Evolutionary conservation across 331 rosid species (phyloP).

Genomic region (Malus hybrid): DNA sequence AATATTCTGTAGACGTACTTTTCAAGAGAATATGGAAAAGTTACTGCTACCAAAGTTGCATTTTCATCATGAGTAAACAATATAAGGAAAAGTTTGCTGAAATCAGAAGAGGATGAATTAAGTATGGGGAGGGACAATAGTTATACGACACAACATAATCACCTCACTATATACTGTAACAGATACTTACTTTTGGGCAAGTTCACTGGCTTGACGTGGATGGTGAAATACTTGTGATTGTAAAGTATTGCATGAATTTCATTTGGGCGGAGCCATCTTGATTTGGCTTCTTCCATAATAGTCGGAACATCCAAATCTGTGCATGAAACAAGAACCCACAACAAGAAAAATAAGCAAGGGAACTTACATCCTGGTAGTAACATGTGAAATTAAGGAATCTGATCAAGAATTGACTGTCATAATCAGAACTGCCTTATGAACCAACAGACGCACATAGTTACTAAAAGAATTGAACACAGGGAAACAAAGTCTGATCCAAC

Average conservation of each 20-base stretch:
- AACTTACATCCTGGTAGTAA: background rate
- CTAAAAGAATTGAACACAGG: background rate
- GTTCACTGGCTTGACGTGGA: slow-evolving; percentile 80
- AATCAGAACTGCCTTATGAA: background rate
- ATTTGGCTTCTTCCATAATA: slow-evolving; percentile 65
- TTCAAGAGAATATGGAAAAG: background rate
- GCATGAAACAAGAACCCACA: slow-evolving; percentile 15
- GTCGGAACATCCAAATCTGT: slow-evolving; percentile 67
- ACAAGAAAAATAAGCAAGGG: slow-evolving; percentile 14
- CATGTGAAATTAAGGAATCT: background rate
- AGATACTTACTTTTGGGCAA: slow-evolving; percentile 70
- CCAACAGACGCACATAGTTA: background rate
- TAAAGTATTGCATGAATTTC: slow-evolving; percentile 91
- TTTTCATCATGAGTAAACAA: background rate
- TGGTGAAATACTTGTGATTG: slow-evolving; percentile 66
- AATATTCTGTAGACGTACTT: background rate
- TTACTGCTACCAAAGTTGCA: background rate
- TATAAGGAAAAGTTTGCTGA: background rate
- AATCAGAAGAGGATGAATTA: background rate
- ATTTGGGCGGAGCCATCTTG: slow-evolving; percentile 97
- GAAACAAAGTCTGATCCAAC: background rate
- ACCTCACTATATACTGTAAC: slow-evolving; percentile 8
- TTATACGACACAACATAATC: slow-evolving; percentile 2
- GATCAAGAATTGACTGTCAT: background rate
- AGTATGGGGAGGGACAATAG: background rate